Evolutionary conservation across 306 rosid species (phyloP), one percentile per base, ranked within the genome.

Genomic region (Betula pendula): DNA sequence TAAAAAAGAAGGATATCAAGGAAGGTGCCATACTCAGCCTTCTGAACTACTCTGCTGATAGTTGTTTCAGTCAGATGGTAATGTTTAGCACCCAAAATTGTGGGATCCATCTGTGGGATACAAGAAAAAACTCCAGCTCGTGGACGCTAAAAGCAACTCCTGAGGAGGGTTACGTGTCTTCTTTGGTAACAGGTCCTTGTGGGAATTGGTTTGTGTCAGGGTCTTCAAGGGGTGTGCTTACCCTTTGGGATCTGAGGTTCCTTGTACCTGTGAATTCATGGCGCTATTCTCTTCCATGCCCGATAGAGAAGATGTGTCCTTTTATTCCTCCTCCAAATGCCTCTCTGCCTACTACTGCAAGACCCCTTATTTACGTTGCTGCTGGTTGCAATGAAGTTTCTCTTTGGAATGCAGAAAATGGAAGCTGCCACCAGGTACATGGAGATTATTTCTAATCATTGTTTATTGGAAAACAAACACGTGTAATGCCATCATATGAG

Each of bases 331-430:
- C 98, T 80, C 74, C 92, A 63, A 89, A 86, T 86, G 86, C 90
- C 66, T 79, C 96, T 80, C 48, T 80, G 67, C 82, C 98, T 84
- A 82, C 93, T 77, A 78, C 89, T 74, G 87, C 88, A 56, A 89
- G 97, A 83, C 98, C 98, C 79, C 97, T 92, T 84, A 89, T 95
- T 77, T 95, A 90, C 83, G 97, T 95, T 75, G 94, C 97, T 38
- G 97, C 97, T 42, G 98, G 98, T 50, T 92, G 91, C 84, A 90
- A 88, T 79, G 97, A 95, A 88, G 97, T 95, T 82, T 92, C 97
- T 70, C 98, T 95, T 77, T 95, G 98, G 98, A 95, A 95, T 88
- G 97, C 97, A 60, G 98, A 95, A 83, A 93, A 89, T 84, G 90
- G 93, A 72, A 95, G 92, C 82, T 95, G 98, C 84, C 98, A 92